Percentiles rank a stretch among this genome's conserved stretches.
phyloP scores from a whole-genome alignment of 2,329 filamentous ascomycete species.

The Alternaria conjuncta region DNA sequence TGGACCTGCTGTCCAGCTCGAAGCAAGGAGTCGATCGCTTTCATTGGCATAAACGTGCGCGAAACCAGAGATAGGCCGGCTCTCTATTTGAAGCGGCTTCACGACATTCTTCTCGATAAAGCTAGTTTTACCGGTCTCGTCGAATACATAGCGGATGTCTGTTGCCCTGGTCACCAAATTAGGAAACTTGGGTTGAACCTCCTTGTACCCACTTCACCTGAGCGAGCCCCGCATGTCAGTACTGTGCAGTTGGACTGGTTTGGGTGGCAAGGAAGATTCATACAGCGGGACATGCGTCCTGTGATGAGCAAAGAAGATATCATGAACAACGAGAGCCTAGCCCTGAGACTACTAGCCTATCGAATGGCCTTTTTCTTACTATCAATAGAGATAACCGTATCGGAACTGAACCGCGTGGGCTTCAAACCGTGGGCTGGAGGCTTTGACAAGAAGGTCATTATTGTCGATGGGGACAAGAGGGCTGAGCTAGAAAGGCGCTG shows the following conservation, averaged over 20 bases:
- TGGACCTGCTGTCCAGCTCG: not conserved
- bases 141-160: not conserved
- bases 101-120: not conserved
- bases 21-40: not conserved
- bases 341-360: not conserved
- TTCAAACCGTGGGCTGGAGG: accelerated
- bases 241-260: not conserved
- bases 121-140: not conserved
- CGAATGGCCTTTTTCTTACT: too few species aligned
- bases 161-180: not conserved
- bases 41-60: not conserved
- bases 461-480: not conserved
- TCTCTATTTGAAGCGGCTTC: not conserved
- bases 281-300: not conserved
- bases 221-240: not conserved
- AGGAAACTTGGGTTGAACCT: not conserved
- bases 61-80: not conserved
- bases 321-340: too few species aligned
- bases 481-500: not conserved
- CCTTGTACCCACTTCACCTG: too few species aligned
- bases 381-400: accelerated
- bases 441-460: not conserved
- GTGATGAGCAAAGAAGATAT: not conserved
- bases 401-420: not conserved
- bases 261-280: not conserved